Evolutionary conservation across 768 basidiomycete genomes (phyloP).

Genomic region (Boletus edulis): DNA sequence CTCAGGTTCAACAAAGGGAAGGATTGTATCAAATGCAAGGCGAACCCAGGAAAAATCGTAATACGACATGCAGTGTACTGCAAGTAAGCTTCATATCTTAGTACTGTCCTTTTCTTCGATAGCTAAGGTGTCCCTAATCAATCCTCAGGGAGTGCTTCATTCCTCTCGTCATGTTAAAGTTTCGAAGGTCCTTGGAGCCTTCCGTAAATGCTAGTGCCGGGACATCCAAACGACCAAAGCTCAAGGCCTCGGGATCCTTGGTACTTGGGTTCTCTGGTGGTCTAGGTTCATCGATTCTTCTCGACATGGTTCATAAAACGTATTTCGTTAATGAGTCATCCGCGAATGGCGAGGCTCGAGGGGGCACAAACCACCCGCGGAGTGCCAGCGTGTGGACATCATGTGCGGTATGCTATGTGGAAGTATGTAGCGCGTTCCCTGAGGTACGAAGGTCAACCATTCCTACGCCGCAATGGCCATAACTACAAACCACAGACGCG

Average conservation of each 20-base stretch:
- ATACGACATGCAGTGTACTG: conserved; percentile 82
- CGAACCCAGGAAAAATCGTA: conserved; percentile 60
- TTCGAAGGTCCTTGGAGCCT: conserved; percentile 64
- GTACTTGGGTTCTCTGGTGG: conserved; percentile 78
- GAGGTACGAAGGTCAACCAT: conserved; percentile 43
- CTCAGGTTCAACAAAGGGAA: conserved; percentile 66
- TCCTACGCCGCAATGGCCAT: not conserved
- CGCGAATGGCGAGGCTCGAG: conserved; percentile 34
- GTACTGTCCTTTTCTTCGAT: conserved; percentile 8
- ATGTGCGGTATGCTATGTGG: conserved; percentile 66
- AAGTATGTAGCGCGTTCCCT: conserved; percentile 58
- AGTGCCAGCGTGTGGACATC: conserved; percentile 61
- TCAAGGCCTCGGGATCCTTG: conserved; percentile 68
- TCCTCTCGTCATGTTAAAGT: conserved; percentile 58
- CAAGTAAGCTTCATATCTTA: conserved; percentile 49
- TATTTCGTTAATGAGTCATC: conserved; percentile 44
- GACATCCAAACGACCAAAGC: conserved; percentile 52
- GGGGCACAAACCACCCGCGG: conserved; percentile 67
- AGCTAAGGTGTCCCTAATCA: not conserved
- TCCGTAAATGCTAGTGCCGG: conserved; percentile 55
- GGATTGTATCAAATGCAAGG: conserved; percentile 74
- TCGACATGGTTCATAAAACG: conserved; percentile 62
- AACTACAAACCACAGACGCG: conserved; percentile 39
- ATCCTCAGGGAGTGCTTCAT: conserved; percentile 60
- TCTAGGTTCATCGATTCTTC: conserved; percentile 67